Evolutionary conservation across 805 yeast species (phyloP).

Genomic region (Saturnispora gosingensis): DNA sequence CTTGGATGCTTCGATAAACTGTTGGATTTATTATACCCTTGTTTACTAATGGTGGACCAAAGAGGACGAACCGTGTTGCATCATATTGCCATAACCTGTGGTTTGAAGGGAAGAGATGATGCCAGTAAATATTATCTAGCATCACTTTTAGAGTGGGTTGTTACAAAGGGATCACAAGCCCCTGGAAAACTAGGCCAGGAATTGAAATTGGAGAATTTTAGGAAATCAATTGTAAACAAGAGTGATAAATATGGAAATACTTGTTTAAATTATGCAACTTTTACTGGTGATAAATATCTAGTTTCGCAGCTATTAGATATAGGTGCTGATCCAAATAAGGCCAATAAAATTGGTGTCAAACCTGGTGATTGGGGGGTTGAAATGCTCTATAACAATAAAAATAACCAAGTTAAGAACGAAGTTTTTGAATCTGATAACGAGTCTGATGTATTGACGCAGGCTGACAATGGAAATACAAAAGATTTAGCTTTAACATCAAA

Average conservation of each 20-base stretch:
- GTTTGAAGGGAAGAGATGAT: constrained; percentile 61
- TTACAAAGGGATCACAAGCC: constrained; percentile 39
- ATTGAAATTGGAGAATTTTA: constrained; percentile 46
- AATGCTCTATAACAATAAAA: constrained; percentile 16
- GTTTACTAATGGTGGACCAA: constrained; percentile 53
- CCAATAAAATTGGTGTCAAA: constrained; percentile 78
- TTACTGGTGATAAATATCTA: constrained; percentile 73
- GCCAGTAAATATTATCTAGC: constrained; percentile 70
- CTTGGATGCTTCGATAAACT: constrained; percentile 63
- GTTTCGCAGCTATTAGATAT: constrained; percentile 75
- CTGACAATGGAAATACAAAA: neutral
- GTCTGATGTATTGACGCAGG: neutral
- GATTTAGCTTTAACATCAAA: neutral
- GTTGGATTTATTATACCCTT: constrained; percentile 67
- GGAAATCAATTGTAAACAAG: constrained; percentile 70
- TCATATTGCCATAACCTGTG: constrained; percentile 75
- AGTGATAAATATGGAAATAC: constrained; percentile 93
- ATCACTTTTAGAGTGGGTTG: constrained; percentile 69
- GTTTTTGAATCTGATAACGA: neutral
- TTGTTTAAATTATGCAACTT: constrained; percentile 84
- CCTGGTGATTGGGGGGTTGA: constrained; percentile 81
- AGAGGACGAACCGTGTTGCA: constrained; percentile 77
- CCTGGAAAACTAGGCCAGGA: constrained; percentile 31
- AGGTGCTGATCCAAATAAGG: constrained; percentile 74
- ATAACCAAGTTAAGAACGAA: neutral